Conservation (phyloP, 805 yeast genomes). For the Cyberlindnera bimundalis region DNA sequence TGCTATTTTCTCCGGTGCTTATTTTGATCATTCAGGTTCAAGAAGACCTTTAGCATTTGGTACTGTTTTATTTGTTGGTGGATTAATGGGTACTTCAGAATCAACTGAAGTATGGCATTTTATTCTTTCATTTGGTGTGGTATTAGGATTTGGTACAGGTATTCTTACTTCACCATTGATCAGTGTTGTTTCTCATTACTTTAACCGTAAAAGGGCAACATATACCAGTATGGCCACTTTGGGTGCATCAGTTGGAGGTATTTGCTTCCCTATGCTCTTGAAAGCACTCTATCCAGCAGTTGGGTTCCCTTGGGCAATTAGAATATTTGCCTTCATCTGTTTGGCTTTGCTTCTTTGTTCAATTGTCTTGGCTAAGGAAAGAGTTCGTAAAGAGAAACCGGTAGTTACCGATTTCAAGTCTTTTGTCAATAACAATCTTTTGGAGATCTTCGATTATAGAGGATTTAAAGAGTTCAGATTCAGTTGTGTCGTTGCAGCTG, state of each 20-base stretch:
- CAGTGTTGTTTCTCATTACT: constrained; percentile 66
- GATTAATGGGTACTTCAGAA: constrained; percentile 56
- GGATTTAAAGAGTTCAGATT: constrained; percentile 29
- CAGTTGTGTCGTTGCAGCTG: constrained; percentile 38
- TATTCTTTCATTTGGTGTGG: constrained; percentile 53
- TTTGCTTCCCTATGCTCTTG: constrained; percentile 51
- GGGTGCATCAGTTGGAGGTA: constrained; percentile 58
- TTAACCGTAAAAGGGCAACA: constrained; percentile 52
- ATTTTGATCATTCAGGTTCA: constrained; percentile 63
- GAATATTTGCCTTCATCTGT: constrained; percentile 49
- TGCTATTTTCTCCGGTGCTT: constrained; percentile 52
- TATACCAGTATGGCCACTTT: constrained; percentile 49
- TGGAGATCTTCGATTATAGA: constrained; percentile 36
- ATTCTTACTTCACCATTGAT: constrained; percentile 58
- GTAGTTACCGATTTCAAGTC: constrained; percentile 3
- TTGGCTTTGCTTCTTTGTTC: constrained; percentile 37
- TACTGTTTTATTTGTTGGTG: constrained; percentile 43
- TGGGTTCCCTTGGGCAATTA: constrained; percentile 60
- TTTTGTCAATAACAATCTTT: constrained; percentile 21
- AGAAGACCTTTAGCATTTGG: constrained; percentile 42
- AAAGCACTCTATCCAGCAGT: constrained; percentile 45
- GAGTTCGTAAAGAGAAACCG: constrained; percentile 28
- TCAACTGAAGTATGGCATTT: constrained; percentile 56
- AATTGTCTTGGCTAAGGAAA: constrained; percentile 38
- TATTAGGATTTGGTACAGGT: constrained; percentile 58